A percentile compares a stretch with the other conserved stretches of the same genome.
phyloP scores from a whole-genome alignment of 208 protist species.

The Leishmania tarentolae region DNA sequence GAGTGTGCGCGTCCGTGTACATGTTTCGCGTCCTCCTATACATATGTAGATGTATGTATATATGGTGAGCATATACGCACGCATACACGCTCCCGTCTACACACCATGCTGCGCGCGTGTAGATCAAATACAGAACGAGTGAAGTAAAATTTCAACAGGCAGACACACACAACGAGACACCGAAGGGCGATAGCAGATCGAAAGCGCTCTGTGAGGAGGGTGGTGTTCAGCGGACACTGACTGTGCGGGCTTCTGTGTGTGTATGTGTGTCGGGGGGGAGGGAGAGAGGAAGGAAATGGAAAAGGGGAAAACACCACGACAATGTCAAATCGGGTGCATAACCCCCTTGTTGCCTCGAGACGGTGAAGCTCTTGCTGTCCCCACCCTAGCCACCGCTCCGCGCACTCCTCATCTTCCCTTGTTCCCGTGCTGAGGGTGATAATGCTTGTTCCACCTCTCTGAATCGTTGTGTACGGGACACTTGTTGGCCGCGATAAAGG shows the following conservation, averaged over 20 bases:
- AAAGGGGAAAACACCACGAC: no score
- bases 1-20: background rate
- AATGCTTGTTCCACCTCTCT: no score
- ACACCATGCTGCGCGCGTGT: no score
- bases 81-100: background rate
- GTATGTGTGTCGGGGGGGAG: background rate
- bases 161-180: background rate
- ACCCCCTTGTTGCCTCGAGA: background rate
- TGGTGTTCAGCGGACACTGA: no score
- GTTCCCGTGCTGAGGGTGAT: background rate
- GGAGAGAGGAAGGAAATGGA: background rate
- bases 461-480: background rate
- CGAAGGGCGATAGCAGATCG: background rate
- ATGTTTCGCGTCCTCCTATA: background rate
- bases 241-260: background rate
- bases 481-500: background rate
- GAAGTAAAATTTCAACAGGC: no score
- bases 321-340: background rate
- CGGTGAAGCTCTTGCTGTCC: background rate
- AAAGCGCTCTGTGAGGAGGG: background rate
- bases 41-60: background rate
- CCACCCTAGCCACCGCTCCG: background rate
- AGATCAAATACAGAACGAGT: background rate
- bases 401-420: background rate
- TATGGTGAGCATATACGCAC: background rate